These are phyloP conservation scores for Dictyostelium intermedium DNA, from an alignment of 78 protist genomes.

Conservation along the genomic window DNA sequence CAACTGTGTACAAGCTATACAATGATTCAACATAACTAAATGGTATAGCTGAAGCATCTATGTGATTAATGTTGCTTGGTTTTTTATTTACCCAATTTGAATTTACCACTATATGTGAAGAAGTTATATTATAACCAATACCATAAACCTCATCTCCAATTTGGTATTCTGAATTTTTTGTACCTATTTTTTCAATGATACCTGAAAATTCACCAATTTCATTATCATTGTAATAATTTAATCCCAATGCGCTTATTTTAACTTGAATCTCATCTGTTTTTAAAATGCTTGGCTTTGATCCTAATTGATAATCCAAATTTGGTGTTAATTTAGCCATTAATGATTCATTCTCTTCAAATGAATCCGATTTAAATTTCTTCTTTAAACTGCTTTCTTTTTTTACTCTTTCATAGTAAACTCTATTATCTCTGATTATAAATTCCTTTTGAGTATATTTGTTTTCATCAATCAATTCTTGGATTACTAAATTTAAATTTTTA, in stretches of 20 bases:
- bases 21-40: background rate
- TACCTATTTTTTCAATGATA: background rate
- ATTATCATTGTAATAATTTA: background rate
- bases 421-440: background rate
- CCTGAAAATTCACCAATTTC: background rate
- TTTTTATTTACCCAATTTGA: background rate
- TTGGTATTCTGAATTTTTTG: background rate
- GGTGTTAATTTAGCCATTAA: background rate
- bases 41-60: background rate
- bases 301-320: background rate
- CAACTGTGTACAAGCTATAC: background rate
- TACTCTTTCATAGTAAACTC: background rate
- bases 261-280: background rate
- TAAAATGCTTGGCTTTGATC: background rate
- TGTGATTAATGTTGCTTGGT: background rate
- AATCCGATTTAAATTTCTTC: background rate
- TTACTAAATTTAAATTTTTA: background rate
- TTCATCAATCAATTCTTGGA: background rate
- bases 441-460: background rate
- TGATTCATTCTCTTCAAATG: background rate
- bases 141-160: background rate
- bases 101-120: background rate
- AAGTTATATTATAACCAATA: background rate
- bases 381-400: background rate
- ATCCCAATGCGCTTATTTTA: background rate